Evolutionary conservation across 75 land plant species (phyloP), one percentile per base, ranked within the genome.

Genomic region (Pinus tabuliformis): DNA sequence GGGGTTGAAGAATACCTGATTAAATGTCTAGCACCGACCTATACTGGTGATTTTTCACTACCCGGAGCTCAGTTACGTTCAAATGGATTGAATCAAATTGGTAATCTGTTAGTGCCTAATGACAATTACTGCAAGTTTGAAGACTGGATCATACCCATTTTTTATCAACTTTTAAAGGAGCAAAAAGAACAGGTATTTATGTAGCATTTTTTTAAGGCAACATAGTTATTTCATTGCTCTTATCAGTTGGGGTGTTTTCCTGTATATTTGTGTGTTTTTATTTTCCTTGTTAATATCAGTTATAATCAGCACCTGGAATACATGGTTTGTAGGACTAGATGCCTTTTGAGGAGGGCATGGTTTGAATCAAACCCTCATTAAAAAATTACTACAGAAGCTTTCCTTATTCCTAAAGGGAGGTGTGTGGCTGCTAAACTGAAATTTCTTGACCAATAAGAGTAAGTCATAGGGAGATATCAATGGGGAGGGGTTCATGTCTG

Each of bases 41-140:
- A 75, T 71, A 88, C 78, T 87, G 99, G 99, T 59, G 92, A 92
- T 57, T 96, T 96, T 77, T 78, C 85, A 42, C 77, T 96, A 59
- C 89, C 92, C 56, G 99, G 99, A 49, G 89, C 89, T 66, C 75
- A 83, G 58, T 78, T 96, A 3, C 88, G 99, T 20, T 86, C 97
- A 72, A 94, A 90, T 75, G 99, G 97, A 63, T 84, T 96, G 75
- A 96, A 96, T 77, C 89, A 97, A 39, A 96, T 94, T 65, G 99
- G 99, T 49, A 96, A 96, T 64, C 80, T 96, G 57, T 74, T 96
- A 90, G 99, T 96, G 62, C 99, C 99, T 16, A 96, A 96, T 77
- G 95, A 91, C 65, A 96, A 96, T 78, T 96, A 96, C 76, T 96
- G 99, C 87, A 93, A 88, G 78, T 96, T 96, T 81, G 99, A 96